A percentile compares a stretch with the other conserved stretches of the same genome.
phyloP scores from a whole-genome alignment of 768 basidiomycete genomes.

The Russula griseocarnosa region DNA sequence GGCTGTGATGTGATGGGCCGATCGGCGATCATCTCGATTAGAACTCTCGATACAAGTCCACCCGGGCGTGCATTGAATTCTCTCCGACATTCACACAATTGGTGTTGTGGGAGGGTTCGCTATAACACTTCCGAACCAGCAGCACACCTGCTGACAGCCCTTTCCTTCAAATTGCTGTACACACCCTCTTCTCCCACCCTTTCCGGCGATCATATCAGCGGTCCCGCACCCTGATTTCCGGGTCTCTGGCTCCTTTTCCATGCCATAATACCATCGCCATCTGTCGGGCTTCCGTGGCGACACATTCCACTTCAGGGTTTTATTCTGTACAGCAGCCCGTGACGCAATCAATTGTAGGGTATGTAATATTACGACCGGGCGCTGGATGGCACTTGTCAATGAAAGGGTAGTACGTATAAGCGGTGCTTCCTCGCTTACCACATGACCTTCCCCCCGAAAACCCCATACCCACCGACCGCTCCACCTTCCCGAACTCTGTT shows the following conservation, averaged over 20 bases:
- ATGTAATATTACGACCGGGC: conserved; percentile 2
- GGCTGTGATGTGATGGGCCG: conserved; percentile 5
- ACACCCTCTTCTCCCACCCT: not conserved
- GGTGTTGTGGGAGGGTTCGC: not conserved
- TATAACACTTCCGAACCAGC: not conserved
- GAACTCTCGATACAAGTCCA: not conserved
- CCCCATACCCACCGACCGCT: not conserved
- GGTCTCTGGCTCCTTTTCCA: not conserved
- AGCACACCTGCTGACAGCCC: not conserved
- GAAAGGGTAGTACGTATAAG: not conserved
- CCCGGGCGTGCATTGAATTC: not conserved
- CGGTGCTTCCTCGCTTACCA: conserved; percentile 9
- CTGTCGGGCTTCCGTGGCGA: not conserved
- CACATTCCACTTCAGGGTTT: not conserved
- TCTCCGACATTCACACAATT: not conserved
- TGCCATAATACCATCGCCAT: not conserved
- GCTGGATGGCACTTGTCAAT: conserved; percentile 1
- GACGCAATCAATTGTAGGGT: conserved; percentile 2
- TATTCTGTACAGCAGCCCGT: not conserved
- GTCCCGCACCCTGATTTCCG: not conserved
- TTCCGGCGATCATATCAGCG: not conserved
- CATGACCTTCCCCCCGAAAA: conserved; percentile 6
- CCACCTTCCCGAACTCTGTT: conserved; percentile 9
- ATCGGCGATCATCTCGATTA: conserved; percentile 18
- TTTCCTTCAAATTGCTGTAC: not conserved